phyloP scores from a whole-genome alignment of 208 protist species.

The Leishmania tarentolae region DNA sequence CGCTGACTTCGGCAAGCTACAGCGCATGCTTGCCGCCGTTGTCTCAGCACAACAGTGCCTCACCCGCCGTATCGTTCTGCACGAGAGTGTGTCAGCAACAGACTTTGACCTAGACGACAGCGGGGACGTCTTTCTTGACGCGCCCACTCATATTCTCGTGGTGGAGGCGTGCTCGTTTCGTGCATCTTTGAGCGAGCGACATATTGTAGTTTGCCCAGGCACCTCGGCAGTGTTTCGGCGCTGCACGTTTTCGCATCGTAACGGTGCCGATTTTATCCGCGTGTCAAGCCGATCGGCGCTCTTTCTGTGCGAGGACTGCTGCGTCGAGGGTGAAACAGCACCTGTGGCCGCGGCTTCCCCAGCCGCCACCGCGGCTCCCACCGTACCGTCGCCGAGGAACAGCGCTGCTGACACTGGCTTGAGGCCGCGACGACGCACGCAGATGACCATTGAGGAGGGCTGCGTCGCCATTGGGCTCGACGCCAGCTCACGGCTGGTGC shows the following conservation, averaged over 20 bases:
- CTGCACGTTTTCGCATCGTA: conserved; percentile 39
- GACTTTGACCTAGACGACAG: conserved; percentile 44
- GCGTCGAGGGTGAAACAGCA: conserved; percentile 9
- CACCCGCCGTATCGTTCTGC: conserved; percentile 20
- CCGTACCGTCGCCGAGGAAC: neutral
- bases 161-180: conserved; percentile 58
- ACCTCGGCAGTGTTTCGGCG: conserved; percentile 56
- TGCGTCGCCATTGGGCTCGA: conserved; percentile 18
- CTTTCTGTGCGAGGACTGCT: conserved; percentile 33
- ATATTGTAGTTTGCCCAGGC: conserved; percentile 44
- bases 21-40: conserved; percentile 19
- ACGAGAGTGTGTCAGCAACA: neutral
- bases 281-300: conserved; percentile 9
- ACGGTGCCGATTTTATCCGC: conserved; percentile 27
- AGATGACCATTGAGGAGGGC: conserved; percentile 30
- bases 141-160: conserved; percentile 37
- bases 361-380: neutral
- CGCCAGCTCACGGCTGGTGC: conserved; percentile 8
- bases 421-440: conserved; percentile 10
- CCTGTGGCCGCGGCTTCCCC: neutral
- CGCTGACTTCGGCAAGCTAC: conserved; percentile 25
- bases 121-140: conserved; percentile 54
- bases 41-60: conserved; percentile 9
- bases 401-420: neutral
- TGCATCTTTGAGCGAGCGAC: conserved; percentile 17